Evolutionary conservation across 2,329 filamentous ascomycete genomes (phyloP).

Genomic region (Penicillium brasilianum): DNA sequence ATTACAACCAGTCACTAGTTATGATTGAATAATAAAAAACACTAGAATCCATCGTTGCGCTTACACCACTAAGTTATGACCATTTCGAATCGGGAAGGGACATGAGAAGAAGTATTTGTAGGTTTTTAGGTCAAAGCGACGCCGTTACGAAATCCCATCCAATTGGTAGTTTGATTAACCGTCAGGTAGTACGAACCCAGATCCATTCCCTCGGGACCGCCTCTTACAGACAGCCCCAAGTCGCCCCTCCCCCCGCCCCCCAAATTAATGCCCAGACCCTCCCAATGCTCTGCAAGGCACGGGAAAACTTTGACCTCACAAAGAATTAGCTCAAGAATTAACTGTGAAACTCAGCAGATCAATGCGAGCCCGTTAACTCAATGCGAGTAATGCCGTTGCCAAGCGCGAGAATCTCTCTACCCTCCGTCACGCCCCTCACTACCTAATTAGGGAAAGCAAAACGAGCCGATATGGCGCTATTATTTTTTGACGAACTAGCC

Average conservation of each 20-base stretch:
- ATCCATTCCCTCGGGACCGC: slow-evolving; percentile 8
- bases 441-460: not conserved
- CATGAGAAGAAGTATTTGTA: no score
- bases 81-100: not conserved
- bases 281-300: slow-evolving; percentile 1
- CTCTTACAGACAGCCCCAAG: not conserved
- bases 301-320: not conserved
- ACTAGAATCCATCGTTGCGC: no score
- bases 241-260: no score
- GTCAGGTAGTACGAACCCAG: not conserved
- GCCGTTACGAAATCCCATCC: not conserved
- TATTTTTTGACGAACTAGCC: not conserved
- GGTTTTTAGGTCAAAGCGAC: not conserved
- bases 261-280: not conserved
- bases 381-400: not conserved
- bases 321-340: not conserved
- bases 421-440: not conserved
- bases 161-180: slow-evolving; percentile 6
- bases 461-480: not conserved
- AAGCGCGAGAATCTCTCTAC: not conserved
- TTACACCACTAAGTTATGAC: not conserved
- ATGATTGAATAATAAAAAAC: not conserved
- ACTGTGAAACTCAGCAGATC: not conserved
- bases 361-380: not conserved
- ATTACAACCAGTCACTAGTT: not conserved